Percentiles rank a stretch among this genome's conserved stretches.
Conservation (phyloP, 306 rosid genomes). For the Medicago truncatula region DNA sequence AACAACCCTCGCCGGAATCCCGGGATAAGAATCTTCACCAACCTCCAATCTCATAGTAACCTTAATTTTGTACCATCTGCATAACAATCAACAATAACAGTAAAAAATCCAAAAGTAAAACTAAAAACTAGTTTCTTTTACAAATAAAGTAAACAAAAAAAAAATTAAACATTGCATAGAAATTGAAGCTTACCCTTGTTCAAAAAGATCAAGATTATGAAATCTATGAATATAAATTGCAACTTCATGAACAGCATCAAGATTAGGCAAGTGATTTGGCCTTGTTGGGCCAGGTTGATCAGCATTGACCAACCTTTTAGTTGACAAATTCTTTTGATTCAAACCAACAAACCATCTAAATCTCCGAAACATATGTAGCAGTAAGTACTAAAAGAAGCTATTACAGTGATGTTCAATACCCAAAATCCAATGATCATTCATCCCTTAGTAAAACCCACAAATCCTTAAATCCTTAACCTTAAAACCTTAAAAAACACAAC, state of each 20-base stretch:
- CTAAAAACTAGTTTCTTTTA: neutral
- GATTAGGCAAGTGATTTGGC: conserved; percentile 60
- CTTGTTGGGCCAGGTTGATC: conserved; percentile 54
- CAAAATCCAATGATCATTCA: conserved; percentile 47
- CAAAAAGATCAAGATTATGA: conserved; percentile 95
- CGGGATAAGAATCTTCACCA: conserved; percentile 58
- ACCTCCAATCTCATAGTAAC: conserved; percentile 83
- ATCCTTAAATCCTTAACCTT: conserved; percentile 25
- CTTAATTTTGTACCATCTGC: conserved; percentile 91
- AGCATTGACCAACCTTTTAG: conserved; percentile 71
- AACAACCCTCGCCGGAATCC: conserved; percentile 92
- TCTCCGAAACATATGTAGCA: conserved; percentile 70
- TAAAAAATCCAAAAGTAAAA: neutral
- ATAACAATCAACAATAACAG: conserved; percentile 30
- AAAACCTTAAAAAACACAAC: conserved; percentile 39
- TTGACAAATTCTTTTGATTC: conserved; percentile 61
- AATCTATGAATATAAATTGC: conserved; percentile 91
- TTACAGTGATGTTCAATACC: conserved; percentile 37
- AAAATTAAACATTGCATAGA: neutral
- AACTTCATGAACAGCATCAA: conserved; percentile 81
- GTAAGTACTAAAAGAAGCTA: conserved; percentile 33
- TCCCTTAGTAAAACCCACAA: conserved; percentile 47
- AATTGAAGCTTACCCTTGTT: conserved; percentile 71
- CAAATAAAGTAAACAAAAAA: neutral
- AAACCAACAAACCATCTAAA: conserved; percentile 78